Percentiles rank a stretch among this genome's conserved stretches.
These are phyloP conservation scores for Madurella fahalii DNA, from an alignment of 2,329 filamentous ascomycete genomes.

Conservation along the genomic window DNA sequence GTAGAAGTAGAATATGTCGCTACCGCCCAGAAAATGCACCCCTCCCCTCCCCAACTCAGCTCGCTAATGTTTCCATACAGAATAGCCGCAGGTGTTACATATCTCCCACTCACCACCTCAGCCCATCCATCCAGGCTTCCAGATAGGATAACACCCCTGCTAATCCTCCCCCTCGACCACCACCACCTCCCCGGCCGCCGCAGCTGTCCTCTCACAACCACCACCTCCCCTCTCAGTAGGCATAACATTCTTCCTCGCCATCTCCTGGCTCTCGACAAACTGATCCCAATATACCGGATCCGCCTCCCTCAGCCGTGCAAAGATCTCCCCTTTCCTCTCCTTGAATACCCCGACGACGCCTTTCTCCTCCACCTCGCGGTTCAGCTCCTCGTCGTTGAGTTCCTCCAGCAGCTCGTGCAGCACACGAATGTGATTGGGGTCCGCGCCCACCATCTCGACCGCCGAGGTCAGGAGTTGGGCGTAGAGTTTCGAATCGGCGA, in stretches of 20 bases:
- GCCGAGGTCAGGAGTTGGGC: conserved; percentile 41
- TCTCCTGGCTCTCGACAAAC: conserved; percentile 59
- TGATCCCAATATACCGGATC: conserved; percentile 64
- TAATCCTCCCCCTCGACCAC: conserved; percentile 42
- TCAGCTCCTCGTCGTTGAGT: conserved; percentile 56
- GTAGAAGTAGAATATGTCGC: too few relatives aligned
- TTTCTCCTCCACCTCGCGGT: conserved; percentile 49
- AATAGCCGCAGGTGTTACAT: not conserved
- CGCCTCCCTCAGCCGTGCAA: conserved; percentile 49
- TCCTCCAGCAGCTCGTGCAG: conserved; percentile 62
- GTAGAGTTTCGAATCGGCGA: conserved; percentile 33
- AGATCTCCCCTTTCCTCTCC: conserved; percentile 50
- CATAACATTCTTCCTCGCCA: conserved; percentile 50
- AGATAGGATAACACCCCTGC: too few relatives aligned
- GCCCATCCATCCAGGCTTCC: not conserved
- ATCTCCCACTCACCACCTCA: not conserved
- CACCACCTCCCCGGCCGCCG: not conserved
- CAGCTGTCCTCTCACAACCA: not conserved
- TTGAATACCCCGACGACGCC: conserved; percentile 60
- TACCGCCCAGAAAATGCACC: too few relatives aligned
- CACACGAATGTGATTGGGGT: conserved; percentile 48
- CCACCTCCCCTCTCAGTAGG: not conserved
- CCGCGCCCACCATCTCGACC: conserved; percentile 46
- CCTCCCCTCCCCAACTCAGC: too few relatives aligned
- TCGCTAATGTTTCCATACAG: too few relatives aligned